Base-by-base conservation (phyloP, 208 protist species). In the Angomonas ambiguus region DNA sequence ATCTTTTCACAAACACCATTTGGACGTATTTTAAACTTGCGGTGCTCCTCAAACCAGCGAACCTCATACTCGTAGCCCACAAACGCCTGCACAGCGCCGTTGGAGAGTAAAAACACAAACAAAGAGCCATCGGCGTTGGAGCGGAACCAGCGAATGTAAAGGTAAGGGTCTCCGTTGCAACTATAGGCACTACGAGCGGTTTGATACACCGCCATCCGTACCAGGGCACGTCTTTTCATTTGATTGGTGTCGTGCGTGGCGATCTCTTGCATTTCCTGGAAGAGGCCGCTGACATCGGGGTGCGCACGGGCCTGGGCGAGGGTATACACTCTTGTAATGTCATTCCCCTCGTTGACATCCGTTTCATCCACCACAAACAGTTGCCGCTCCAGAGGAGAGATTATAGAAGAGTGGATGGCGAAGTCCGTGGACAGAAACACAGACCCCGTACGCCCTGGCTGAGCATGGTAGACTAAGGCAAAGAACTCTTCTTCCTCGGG, bases 111-210 rank as follows among this genome's bases (percentile, higher is more conserved):
- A 67, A 96, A 91, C 18, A 79, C 84, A 62, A 66, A 82, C 31
- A 96, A 62, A 24, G 61, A 81, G 62, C 76, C 75, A 34, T 89
- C 81, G 38, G 74, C 74, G 64, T 80, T 87, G 62, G 85, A 89
- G 71, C 91, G 87, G 69, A 94, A 93, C 87, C 87, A 96, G 24
- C 91, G 91, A 53, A 96, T 83, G 71, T 88, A 96, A 6, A 93
- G 57, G 65, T 91, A 83, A 10, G 87, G 83, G 65, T 87, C 82
- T 13, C 78, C 82, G 24, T 85, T 74, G 60, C 71, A 82, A 24
- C 78, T 81, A 62, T 82, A 77, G 35, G 81, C 78, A 49, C 77
- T 91, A 51, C 80, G 81, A 22, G 91, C 72, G 2, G 85, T 69
- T 35, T 87, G 83, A 65, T 94, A 94, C 6, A 96, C 78, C 0